Base-by-base conservation (phyloP, 2,329 filamentous ascomycete genomes). In the Colletotrichum destructivum region DNA sequence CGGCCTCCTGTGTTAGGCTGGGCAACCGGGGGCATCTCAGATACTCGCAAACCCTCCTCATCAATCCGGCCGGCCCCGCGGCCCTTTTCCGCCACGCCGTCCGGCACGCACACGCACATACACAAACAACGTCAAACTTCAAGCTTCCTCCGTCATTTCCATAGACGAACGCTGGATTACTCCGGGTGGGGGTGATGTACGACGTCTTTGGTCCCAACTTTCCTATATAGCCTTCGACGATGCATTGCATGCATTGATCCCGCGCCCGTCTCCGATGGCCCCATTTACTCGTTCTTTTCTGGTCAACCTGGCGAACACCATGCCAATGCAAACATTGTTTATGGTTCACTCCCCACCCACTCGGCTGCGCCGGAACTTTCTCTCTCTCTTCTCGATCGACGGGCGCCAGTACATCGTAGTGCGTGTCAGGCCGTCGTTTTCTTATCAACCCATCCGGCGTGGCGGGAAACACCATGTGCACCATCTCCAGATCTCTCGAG, bases 171-270 rank as follows among this genome's bases (percentile, higher is more conserved):
- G 63, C 52, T 69, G 65, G 52, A 69, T 15, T 21, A 57, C 46
- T 60, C 42, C 23, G 62, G 40, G 59, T 59, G 59, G 52, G 65
- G 60, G 42, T 16, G 12, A 42, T 40, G 11, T 26, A 47, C 31
- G 23, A 49, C 26, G 40, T 35, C 35, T 21, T 49, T 35, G 60
- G 31, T 38, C 40, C 52, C 40, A 64, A 47, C 65, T 55, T 54
- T 54, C 55, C 61, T 18, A 42, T 16, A 64, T 31, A 72, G n/a
- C 54, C 44, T 63, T 69, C 59, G 54, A 15, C 52, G 40, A 9
- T 69, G 69, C 69, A 69, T 68, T 63, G 61, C 52, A 67, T 60
- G 59, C 65, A 72, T 71, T 71, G 69, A 71, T 71, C 69, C 56
- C 69, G 35, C 52, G 60, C 51, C 38, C 26, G 11, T 38, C 42